Evolutionary conservation across 2,329 filamentous ascomycete genomes (phyloP).

Genomic region (Diaporthe australafricana): DNA sequence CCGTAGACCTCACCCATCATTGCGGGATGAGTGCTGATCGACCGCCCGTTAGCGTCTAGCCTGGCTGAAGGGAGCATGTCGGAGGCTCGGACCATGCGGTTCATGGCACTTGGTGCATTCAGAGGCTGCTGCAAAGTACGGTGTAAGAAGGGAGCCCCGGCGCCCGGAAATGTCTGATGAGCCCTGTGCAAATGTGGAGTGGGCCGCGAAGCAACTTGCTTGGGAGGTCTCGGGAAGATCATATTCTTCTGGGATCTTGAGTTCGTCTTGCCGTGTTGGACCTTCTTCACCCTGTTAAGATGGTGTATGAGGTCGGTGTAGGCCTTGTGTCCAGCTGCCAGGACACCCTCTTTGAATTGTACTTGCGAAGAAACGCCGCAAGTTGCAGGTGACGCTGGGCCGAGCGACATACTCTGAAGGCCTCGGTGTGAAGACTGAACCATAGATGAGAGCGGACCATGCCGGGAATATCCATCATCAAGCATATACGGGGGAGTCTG

Average conservation of each 20-base stretch:
- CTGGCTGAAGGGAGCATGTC: conserved; percentile 28
- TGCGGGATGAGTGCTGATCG: conserved; percentile 30
- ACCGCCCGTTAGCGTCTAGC: conserved; percentile 31
- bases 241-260: conserved; percentile 59
- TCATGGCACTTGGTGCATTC: conserved; percentile 26
- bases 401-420: conserved; percentile 43
- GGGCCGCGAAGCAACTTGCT: conserved; percentile 41
- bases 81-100: conserved; percentile 33
- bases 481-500: conserved; percentile 42
- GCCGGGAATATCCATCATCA: conserved; percentile 44
- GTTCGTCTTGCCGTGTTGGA: conserved; percentile 52
- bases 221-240: conserved; percentile 66
- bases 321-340: conserved; percentile 77
- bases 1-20: conserved; percentile 40
- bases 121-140: conserved; percentile 22
- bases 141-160: conserved; percentile 27
- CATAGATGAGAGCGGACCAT: conserved; percentile 40
- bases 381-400: conserved; percentile 35
- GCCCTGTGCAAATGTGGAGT: conserved; percentile 35
- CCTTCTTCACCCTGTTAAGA: conserved; percentile 70
- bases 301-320: conserved; percentile 78
- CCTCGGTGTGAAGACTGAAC: conserved; percentile 43
- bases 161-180: conserved; percentile 35
- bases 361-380: conserved; percentile 46
- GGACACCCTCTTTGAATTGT: conserved; percentile 74